Conservation (phyloP, 2,329 filamentous ascomycete species). For the Neonectria sp. region DNA sequence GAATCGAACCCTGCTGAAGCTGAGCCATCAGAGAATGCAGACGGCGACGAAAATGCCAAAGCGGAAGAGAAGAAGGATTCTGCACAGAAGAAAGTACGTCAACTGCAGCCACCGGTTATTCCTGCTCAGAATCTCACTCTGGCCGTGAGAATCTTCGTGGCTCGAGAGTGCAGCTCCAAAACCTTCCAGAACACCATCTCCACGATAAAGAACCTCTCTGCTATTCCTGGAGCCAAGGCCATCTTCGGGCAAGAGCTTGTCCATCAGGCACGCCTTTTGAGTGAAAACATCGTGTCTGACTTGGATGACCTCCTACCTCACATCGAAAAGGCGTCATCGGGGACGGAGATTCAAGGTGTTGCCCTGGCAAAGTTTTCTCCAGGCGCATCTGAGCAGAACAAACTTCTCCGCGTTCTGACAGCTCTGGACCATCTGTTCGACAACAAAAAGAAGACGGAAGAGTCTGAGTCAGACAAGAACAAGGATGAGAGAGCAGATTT, state of each 20-base stretch:
- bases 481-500: slow-evolving; percentile 84
- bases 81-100: slow-evolving; percentile 66
- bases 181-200: slow-evolving; percentile 98
- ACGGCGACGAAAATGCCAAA: slow-evolving; percentile 44
- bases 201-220: slow-evolving; percentile 98
- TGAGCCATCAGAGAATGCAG: slow-evolving; percentile 46
- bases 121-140: slow-evolving; percentile 91
- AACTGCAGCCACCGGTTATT: slow-evolving; percentile 85
- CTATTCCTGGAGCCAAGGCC: slow-evolving; percentile 90
- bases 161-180: slow-evolving; percentile 95
- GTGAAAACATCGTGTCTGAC: slow-evolving; percentile 87
- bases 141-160: slow-evolving; percentile 97
- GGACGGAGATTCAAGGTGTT: slow-evolving; percentile 95
- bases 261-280: slow-evolving; percentile 86
- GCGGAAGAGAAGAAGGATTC: slow-evolving; percentile 58
- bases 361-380: slow-evolving; percentile 96
- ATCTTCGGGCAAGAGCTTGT: slow-evolving; percentile 95
- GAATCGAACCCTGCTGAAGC: slow-evolving; percentile 46
- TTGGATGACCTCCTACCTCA: slow-evolving; percentile 88
- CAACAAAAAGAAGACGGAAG: slow-evolving; percentile 76
- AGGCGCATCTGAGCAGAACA: slow-evolving; percentile 95
- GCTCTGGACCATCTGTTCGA: slow-evolving; percentile 97
- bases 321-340: slow-evolving; percentile 87
- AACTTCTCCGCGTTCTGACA: slow-evolving; percentile 91
- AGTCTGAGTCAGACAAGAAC: slow-evolving; percentile 64